These are phyloP conservation scores for Rutstroemia sydowiana DNA, from an alignment of 2,329 filamentous ascomycete species.

Conservation along the genomic window DNA sequence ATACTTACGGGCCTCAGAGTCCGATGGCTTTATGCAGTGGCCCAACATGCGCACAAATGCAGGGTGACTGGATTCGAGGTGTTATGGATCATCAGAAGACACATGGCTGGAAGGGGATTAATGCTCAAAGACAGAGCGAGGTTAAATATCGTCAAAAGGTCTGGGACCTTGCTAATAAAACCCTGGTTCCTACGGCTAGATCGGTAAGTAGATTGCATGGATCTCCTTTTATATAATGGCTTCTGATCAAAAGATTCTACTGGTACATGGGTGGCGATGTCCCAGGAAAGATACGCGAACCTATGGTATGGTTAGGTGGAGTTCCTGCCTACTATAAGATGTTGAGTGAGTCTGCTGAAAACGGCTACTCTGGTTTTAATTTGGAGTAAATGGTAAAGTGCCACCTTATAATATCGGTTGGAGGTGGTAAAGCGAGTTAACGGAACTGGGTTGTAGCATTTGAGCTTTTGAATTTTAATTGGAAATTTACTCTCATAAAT, in stretches of 20 bases:
- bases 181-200: no score
- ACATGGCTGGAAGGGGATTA: slow-evolving; percentile 29
- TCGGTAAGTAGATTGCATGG: slow-evolving; percentile 25
- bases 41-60: slow-evolving; percentile 34
- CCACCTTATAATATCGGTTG: no score
- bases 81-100: slow-evolving; percentile 28
- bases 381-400: no score
- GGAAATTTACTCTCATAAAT: no score
- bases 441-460: no score
- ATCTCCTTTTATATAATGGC: slow-evolving; percentile 15
- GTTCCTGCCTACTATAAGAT: no score
- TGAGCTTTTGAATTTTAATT: no score
- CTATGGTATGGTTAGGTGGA: slow-evolving; percentile 26
- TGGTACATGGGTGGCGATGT: slow-evolving; percentile 38
- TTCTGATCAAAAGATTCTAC: slow-evolving; percentile 30
- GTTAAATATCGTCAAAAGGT: slow-evolving; percentile 21
- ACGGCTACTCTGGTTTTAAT: no score
- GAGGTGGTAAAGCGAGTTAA: no score
- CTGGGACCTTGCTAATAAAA: no score
- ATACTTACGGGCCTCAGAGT: slow-evolving; percentile 35
- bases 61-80: slow-evolving; percentile 34
- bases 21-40: slow-evolving; percentile 35
- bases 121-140: slow-evolving; percentile 28
- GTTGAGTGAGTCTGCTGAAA: no score
- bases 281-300: slow-evolving; percentile 33